Evolutionary conservation across 169 alveolate genomes (phyloP).

Genomic region (Plasmodium knowlesi): DNA sequence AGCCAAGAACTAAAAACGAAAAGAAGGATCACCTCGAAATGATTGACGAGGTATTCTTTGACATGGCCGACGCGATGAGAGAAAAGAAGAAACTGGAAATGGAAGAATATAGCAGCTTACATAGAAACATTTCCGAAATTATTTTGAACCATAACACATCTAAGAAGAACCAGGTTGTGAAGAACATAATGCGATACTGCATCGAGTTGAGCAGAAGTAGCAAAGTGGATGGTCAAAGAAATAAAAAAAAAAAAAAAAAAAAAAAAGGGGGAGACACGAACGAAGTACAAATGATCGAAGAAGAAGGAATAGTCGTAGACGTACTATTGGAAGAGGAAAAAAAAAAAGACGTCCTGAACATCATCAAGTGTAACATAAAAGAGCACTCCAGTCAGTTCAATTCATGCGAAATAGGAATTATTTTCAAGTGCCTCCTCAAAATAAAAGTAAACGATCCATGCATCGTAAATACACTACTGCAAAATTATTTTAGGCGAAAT

Average conservation of each 20-base stretch:
- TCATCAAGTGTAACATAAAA: conserved; percentile 25
- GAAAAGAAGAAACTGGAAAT: conserved; percentile 49
- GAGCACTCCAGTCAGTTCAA: conserved; percentile 42
- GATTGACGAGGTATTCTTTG: conserved; percentile 57
- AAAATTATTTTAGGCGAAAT: conserved; percentile 65
- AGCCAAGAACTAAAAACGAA: conserved; percentile 55
- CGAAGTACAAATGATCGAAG: not conserved
- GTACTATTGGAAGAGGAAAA: not conserved
- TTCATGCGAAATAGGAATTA: conserved; percentile 60
- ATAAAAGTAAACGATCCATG: conserved; percentile 31
- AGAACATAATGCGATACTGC: conserved; percentile 54
- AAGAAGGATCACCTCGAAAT: conserved; percentile 51
- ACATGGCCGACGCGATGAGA: conserved; percentile 67
- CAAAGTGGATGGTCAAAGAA: not conserved
- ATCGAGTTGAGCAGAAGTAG: conserved; percentile 18
- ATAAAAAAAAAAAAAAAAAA: not conserved
- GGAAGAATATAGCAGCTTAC: conserved; percentile 50
- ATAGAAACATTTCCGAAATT: conserved; percentile 47
- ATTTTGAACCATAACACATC: conserved; percentile 31
- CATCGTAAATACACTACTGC: conserved; percentile 13
- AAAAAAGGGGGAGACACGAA: not conserved
- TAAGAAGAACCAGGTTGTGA: conserved; percentile 37
- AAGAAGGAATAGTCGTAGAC: not conserved
- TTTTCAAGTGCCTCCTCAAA: conserved; percentile 56
- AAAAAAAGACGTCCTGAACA: not conserved